Evolutionary conservation across 768 basidiomycete species (phyloP), one percentile per base, ranked within the genome.

Genomic region (Naganishia antarctica): DNA sequence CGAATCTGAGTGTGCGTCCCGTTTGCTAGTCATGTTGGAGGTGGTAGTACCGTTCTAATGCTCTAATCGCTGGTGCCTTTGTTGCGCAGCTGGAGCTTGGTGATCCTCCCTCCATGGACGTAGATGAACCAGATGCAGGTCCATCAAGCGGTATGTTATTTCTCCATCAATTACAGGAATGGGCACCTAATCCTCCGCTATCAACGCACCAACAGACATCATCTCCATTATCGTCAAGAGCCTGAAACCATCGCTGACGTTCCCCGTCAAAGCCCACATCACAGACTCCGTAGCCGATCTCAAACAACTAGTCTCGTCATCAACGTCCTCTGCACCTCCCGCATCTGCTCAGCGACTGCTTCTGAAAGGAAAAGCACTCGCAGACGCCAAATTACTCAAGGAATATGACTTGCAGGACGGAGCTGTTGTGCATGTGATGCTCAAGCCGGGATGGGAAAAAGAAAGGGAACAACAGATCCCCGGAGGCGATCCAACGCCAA

Each of bases 351-450:
- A 96, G 77, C 82, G 96, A 3, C 83, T 97, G 16, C 81, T 99
- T 12, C 81, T 96, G 60, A 97, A 93, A 79, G 96, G 96, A 63
- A 99, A 99, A 77, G 91, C 88, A 0, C 83, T 98, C 68, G 86
- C 85, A 16, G 94, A 97, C 80, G 80, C 80, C 26, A 94, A 93
- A 74, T 84, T 99, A 11, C 80, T 98, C 43, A 87, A 88, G 73
- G 96, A 98, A 76, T 99, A 97, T 80, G 84, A 80, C 72, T 82
- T 93, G 72, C 84, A 86, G 71, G 84, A 87, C 73, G 88, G 87
- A 12, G 86, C 89, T 69, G 87, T 85, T 12, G 80, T 98, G 70
- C 94, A 87, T 76, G 81, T 99, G 47, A 87, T 92, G 81, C 79
- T 92, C 75, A 94, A 93, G 73, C 83, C 90, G 2, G 85, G 87